Percentiles rank a stretch among this genome's conserved stretches.
Evolutionary conservation across 768 basidiomycete species (phyloP).

Genomic region (Phylloporus arenicola): DNA sequence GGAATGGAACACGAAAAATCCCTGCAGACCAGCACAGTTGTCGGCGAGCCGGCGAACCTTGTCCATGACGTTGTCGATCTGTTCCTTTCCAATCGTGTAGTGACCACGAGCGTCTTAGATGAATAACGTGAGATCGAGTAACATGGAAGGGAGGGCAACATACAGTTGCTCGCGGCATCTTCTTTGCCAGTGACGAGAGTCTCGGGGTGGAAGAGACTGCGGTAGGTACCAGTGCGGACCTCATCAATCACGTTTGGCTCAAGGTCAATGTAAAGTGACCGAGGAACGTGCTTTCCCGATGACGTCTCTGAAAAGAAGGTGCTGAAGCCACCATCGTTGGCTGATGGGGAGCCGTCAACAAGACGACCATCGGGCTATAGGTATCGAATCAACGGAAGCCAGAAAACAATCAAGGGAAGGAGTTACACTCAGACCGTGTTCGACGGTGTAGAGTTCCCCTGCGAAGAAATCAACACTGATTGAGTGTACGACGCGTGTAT

Average conservation of each 20-base stretch:
- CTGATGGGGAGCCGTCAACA: conserved; percentile 66
- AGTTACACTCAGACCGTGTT: conserved; percentile 91
- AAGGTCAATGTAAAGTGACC: conserved; percentile 94
- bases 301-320: conserved; percentile 99
- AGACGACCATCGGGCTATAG: conserved; percentile 90
- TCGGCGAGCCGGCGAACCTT: conserved; percentile 91
- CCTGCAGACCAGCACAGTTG: conserved; percentile 94
- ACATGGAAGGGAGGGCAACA: conserved; percentile 14
- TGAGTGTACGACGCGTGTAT: conserved; percentile 13
- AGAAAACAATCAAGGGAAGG: conserved; percentile 1
- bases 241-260: conserved; percentile 98
- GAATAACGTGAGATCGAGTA: conserved; percentile 3
- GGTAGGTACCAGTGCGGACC: conserved; percentile 92
- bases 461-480: conserved; percentile 20
- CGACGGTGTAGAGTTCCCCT: conserved; percentile 99
- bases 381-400: conserved; percentile 17
- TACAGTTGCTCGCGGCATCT: conserved; percentile 99
- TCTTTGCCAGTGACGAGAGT: conserved; percentile 98
- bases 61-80: conserved; percentile 95
- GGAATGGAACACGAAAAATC: conserved; percentile 99
- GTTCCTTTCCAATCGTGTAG: conserved; percentile 97
- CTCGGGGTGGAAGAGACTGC: conserved; percentile 98
- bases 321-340: conserved; percentile 87
- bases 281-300: conserved; percentile 94
- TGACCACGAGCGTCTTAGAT: conserved; percentile 88